Evolutionary conservation across 108 stramenopile species (phyloP).

Genomic region (Cyclotella baltica): DNA sequence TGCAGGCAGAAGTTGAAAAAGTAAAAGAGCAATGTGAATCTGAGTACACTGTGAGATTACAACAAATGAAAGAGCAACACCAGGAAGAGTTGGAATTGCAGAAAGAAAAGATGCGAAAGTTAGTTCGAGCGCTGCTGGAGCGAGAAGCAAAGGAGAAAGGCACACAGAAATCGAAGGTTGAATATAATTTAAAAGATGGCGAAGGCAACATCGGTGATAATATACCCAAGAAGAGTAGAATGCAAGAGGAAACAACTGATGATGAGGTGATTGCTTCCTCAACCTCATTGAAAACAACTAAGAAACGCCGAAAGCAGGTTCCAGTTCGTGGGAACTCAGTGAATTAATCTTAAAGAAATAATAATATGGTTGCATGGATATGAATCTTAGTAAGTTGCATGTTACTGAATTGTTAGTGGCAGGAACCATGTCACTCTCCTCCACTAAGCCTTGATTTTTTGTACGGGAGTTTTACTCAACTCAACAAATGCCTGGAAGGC

Average conservation of each 20-base stretch:
- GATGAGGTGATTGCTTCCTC: conserved; percentile 3
- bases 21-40: conserved; percentile 40
- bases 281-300: background rate
- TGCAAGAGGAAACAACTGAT: conserved; percentile 12
- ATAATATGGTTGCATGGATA: too few relatives aligned
- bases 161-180: background rate
- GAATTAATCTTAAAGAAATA: too few relatives aligned
- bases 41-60: conserved; percentile 37
- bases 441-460: too few relatives aligned
- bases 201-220: background rate
- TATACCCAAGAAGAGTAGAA: conserved; percentile 26
- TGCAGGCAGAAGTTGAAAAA: conserved; percentile 36
- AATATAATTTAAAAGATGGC: background rate
- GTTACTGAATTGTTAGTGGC: too few relatives aligned
- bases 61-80: conserved; percentile 36
- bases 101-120: conserved; percentile 51
- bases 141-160: conserved; percentile 44
- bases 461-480: too few relatives aligned
- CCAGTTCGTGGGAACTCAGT: conserved; percentile 15
- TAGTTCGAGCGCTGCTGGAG: conserved; percentile 46
- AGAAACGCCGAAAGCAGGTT: background rate
- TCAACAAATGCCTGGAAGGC: too few relatives aligned
- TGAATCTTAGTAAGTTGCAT: too few relatives aligned
- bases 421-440: too few relatives aligned
- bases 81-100: conserved; percentile 37